Percentiles rank a stretch among this genome's conserved stretches.
These are phyloP conservation scores for Monosporascus sp. DNA, from an alignment of 2,329 filamentous ascomycete species.

Conservation along the genomic window DNA sequence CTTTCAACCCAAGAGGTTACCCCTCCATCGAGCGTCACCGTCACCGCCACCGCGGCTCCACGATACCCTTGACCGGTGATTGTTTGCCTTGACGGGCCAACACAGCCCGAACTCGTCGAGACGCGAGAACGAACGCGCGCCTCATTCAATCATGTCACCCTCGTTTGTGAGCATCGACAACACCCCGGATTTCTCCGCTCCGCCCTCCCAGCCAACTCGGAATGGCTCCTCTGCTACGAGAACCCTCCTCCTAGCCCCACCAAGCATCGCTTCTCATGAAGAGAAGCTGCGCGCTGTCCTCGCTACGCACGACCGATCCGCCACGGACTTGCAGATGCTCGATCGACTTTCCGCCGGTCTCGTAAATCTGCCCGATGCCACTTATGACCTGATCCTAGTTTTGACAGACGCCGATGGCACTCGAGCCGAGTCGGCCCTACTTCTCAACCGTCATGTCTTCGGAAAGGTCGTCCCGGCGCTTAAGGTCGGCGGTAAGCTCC, in stretches of 20 bases:
- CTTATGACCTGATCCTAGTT: conserved; percentile 81
- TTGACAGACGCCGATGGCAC: conserved; percentile 72
- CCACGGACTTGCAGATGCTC: conserved; percentile 94
- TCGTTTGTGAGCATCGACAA: conserved; percentile 38
- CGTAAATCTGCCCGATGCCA: conserved; percentile 66
- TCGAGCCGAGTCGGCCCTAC: conserved; percentile 55
- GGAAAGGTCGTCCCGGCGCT: conserved; percentile 64
- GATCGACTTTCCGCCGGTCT: conserved; percentile 83
- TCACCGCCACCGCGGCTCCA: conserved; percentile 12
- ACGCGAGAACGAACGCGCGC: no score
- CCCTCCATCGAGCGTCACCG: conserved; percentile 3
- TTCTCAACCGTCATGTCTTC: conserved; percentile 66
- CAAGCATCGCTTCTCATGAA: conserved; percentile 81
- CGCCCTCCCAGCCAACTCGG: conserved; percentile 11
- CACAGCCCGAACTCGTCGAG: no score
- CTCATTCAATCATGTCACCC: conserved; percentile 40
- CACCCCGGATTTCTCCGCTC: conserved; percentile 18
- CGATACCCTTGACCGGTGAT: no score
- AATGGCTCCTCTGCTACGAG: conserved; percentile 32
- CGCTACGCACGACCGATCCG: conserved; percentile 64
- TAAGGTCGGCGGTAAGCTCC: conserved; percentile 62
- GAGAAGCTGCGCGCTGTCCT: conserved; percentile 69
- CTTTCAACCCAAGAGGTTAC: neutral
- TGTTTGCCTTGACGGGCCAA: no score
- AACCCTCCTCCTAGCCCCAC: conserved; percentile 83